phyloP scores from a whole-genome alignment of 306 rosid genomes.

The Quercus variabilis region DNA sequence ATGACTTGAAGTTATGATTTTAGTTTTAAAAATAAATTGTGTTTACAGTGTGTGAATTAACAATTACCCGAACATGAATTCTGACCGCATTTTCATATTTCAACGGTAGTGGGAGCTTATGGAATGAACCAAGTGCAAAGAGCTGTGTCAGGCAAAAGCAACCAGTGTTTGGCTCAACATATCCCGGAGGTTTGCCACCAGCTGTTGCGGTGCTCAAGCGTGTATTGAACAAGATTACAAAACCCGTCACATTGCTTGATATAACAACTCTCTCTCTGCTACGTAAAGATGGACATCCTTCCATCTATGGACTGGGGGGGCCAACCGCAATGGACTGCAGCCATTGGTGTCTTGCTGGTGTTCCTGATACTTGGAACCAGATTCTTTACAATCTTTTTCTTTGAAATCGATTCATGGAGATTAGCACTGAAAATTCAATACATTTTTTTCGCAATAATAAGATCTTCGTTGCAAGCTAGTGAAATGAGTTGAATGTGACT shows the following conservation, averaged over 20 bases:
- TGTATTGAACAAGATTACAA: slow-evolving; percentile 46
- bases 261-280: slow-evolving; percentile 70
- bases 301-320: slow-evolving; percentile 62
- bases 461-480: no score
- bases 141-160: slow-evolving; percentile 49
- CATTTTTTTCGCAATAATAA: no score
- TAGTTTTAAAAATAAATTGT: no score
- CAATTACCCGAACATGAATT: neutral
- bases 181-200: slow-evolving; percentile 71
- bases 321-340: slow-evolving; percentile 59
- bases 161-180: slow-evolving; percentile 59
- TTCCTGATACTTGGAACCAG: slow-evolving; percentile 93
- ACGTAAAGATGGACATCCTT: slow-evolving; percentile 90
- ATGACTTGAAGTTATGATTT: no score
- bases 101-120: slow-evolving; percentile 52
- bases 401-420: neutral
- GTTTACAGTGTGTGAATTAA: neutral
- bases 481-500: no score
- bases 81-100: neutral
- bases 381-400: slow-evolving; percentile 66
- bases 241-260: slow-evolving; percentile 66
- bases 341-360: slow-evolving; percentile 95
- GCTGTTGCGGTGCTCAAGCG: slow-evolving; percentile 57
- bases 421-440: neutral
- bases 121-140: slow-evolving; percentile 72